Evolutionary conservation across 148 eudicot genomes (phyloP).

Genomic region (Amaranthus palmeri): DNA sequence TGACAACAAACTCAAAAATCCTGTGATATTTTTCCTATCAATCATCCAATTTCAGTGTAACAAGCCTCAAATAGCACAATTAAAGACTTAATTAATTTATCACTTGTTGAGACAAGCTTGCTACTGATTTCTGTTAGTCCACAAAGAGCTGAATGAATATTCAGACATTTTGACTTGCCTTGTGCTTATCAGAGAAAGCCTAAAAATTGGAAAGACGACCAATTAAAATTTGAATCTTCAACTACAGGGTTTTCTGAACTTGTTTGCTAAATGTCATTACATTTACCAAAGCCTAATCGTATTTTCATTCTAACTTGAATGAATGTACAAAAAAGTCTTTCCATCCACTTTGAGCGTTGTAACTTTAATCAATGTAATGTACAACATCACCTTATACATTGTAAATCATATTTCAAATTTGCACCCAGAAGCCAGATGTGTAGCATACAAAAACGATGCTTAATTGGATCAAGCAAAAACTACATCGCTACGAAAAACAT

Average conservation of each 20-base stretch:
- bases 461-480: constrained; percentile 49
- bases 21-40: too few relatives aligned
- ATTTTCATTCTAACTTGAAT: too few relatives aligned
- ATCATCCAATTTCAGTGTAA: too few relatives aligned
- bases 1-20: too few relatives aligned
- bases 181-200: not conserved
- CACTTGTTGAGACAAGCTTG: not conserved
- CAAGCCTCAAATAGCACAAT: too few relatives aligned
- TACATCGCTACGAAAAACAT: constrained; percentile 81
- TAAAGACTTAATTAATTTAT: not conserved
- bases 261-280: too few relatives aligned
- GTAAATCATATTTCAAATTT: not conserved
- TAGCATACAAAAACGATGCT: not conserved
- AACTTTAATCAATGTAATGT: not conserved
- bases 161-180: not conserved
- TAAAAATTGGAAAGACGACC: not conserved
- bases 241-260: too few relatives aligned
- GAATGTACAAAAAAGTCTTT: not conserved
- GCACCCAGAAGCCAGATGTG: not conserved
- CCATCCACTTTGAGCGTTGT: not conserved
- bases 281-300: too few relatives aligned
- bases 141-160: not conserved
- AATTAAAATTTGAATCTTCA: not conserved
- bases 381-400: constrained; percentile 11
- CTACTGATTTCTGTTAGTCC: too few relatives aligned